Evolutionary conservation across 2,329 filamentous ascomycete genomes (phyloP).

Genomic region (Akanthomyces uredinophilus): DNA sequence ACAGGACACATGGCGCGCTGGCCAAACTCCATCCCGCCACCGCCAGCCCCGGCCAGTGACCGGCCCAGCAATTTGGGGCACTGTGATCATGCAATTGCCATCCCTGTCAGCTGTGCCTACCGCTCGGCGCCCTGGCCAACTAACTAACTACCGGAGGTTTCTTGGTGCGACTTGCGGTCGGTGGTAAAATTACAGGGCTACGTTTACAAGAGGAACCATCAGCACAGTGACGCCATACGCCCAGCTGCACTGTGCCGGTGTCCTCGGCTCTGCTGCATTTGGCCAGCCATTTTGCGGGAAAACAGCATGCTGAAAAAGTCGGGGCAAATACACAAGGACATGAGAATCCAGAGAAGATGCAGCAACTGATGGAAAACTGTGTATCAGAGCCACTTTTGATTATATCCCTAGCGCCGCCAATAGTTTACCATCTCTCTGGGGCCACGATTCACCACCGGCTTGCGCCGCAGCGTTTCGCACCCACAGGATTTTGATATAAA

Average conservation of each 20-base stretch:
- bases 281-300: not conserved
- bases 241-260: not conserved
- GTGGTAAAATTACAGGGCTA: too few species aligned
- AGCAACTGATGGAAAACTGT: not conserved
- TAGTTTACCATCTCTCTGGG: not conserved
- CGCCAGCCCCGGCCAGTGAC: not conserved
- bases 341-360: not conserved
- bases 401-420: not conserved
- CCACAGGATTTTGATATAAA: not conserved
- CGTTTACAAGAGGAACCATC: not conserved
- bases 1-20: not conserved
- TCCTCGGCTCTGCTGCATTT: not conserved
- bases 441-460: not conserved
- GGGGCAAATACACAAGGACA: not conserved
- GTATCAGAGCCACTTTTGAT: not conserved
- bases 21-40: not conserved
- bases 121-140: too few species aligned
- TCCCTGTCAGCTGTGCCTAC: not conserved
- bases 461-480: too few species aligned
- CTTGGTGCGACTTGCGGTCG: too few species aligned
- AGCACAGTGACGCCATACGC: not conserved
- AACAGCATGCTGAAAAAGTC: not conserved
- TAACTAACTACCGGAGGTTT: too few species aligned
- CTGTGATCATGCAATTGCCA: not conserved
- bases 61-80: not conserved